phyloP scores from a whole-genome alignment of 306 rosid genomes.

The Alnus glutinosa region DNA sequence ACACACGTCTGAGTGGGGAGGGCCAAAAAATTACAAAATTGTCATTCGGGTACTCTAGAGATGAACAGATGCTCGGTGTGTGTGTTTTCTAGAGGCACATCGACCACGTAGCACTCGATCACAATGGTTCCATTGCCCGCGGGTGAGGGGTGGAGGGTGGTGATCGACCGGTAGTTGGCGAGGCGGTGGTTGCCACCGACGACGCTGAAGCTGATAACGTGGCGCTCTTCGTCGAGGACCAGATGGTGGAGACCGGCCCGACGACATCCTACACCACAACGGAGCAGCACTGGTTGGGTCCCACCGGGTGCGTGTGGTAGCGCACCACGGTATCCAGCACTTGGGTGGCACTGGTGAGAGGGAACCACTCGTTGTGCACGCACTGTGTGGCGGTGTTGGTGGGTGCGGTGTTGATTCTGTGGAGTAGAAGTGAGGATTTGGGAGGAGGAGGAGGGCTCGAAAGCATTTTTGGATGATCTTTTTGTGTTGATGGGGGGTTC shows the following conservation, averaged over 20 bases:
- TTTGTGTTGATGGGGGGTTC: no score
- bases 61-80: no score
- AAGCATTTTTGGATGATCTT: slow-evolving; percentile 33
- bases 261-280: slow-evolving; percentile 74
- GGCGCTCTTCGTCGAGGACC: slow-evolving; percentile 94
- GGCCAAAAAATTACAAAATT: no score
- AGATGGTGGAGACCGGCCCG: slow-evolving; percentile 77
- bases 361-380: no score
- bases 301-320: slow-evolving; percentile 21
- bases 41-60: no score
- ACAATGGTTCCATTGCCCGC: slow-evolving; percentile 50
- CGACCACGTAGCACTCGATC: slow-evolving; percentile 6
- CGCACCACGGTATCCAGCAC: no score
- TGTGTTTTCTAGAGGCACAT: slow-evolving; percentile 83
- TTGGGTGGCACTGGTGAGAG: no score
- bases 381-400: slow-evolving; percentile 14
- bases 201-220: slow-evolving; percentile 86
- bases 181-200: slow-evolving; percentile 94
- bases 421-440: slow-evolving; percentile 45
- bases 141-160: slow-evolving; percentile 61
- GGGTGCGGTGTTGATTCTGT: slow-evolving; percentile 42
- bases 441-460: slow-evolving; percentile 39
- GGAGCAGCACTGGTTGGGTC: slow-evolving; percentile 75
- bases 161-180: slow-evolving; percentile 74
- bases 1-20: no score